Conservation (phyloP, 768 basidiomycete species). For the Mycena galopus region DNA sequence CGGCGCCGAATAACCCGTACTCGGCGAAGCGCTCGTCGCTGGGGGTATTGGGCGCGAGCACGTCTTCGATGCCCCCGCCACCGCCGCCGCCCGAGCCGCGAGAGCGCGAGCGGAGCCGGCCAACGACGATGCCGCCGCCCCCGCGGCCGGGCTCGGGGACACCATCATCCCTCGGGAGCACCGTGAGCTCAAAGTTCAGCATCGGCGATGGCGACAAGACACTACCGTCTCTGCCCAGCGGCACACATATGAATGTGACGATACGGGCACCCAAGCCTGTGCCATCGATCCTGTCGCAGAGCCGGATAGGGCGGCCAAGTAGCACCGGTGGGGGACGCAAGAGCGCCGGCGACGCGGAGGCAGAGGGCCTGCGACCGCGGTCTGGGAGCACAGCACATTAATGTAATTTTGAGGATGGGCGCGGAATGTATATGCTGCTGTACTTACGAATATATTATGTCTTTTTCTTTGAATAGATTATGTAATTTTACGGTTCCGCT, state of each 20-base stretch:
- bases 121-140: slow-evolving; percentile 50
- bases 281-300: slow-evolving; percentile 49
- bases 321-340: slow-evolving; percentile 47
- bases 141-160: slow-evolving; percentile 46
- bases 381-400: slow-evolving; percentile 39
- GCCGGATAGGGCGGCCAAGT: slow-evolving; percentile 59
- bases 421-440: slow-evolving; percentile 27
- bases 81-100: slow-evolving; percentile 44
- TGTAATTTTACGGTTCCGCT: slow-evolving; percentile 17
- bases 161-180: slow-evolving; percentile 42
- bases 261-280: slow-evolving; percentile 60
- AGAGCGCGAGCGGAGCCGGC: slow-evolving; percentile 43
- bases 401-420: slow-evolving; percentile 27
- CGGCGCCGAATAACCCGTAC: slow-evolving; percentile 52
- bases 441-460: slow-evolving; percentile 37
- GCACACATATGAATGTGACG: slow-evolving; percentile 59
- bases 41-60: slow-evolving; percentile 54
- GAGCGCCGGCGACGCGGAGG: slow-evolving; percentile 45
- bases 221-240: slow-evolving; percentile 57
- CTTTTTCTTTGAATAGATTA: slow-evolving; percentile 27
- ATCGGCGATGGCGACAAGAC: slow-evolving; percentile 49
- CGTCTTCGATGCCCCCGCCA: slow-evolving; percentile 47
- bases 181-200: slow-evolving; percentile 40
- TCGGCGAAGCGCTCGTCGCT: slow-evolving; percentile 71
- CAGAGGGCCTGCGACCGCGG: slow-evolving; percentile 46